Percentiles rank a stretch among this genome's conserved stretches.
Conservation (phyloP, 306 rosid genomes). For the Trifolium dubium region DNA sequence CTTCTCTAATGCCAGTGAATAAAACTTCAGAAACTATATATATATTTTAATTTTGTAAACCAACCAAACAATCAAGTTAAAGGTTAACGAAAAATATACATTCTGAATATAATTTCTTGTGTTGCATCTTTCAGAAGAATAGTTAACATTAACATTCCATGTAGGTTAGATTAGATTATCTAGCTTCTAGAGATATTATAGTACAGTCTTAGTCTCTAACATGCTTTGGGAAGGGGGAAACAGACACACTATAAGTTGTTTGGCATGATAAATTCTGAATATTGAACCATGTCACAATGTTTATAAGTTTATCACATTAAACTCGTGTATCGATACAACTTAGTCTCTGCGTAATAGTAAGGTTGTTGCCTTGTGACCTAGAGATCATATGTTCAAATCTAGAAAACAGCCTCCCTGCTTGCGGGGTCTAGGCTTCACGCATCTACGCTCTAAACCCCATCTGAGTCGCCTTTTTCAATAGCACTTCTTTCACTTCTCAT, state of each 20-base stretch:
- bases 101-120: constrained; percentile 5
- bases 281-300: constrained; percentile 3
- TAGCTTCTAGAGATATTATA: constrained; percentile 7
- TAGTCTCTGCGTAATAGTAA: neutral
- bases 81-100: neutral
- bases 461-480: neutral
- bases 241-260: neutral
- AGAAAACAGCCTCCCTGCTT: neutral
- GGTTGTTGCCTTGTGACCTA: neutral
- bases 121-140: constrained; percentile 7
- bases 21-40: neutral
- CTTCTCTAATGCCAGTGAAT: constrained; percentile 22
- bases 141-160: constrained; percentile 11
- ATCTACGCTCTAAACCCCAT: neutral
- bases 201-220: constrained; percentile 11
- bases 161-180: constrained; percentile 4
- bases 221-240: neutral
- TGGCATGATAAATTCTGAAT: constrained; percentile 31
- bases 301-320: neutral
- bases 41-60: neutral
- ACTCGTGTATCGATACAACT: neutral
- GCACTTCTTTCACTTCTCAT: neutral
- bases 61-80: neutral
- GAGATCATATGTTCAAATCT: neutral
- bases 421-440: neutral